Percentiles rank a stretch among this genome's conserved stretches.
Conservation (phyloP, 768 basidiomycete genomes). For the Russula dissimulans region DNA sequence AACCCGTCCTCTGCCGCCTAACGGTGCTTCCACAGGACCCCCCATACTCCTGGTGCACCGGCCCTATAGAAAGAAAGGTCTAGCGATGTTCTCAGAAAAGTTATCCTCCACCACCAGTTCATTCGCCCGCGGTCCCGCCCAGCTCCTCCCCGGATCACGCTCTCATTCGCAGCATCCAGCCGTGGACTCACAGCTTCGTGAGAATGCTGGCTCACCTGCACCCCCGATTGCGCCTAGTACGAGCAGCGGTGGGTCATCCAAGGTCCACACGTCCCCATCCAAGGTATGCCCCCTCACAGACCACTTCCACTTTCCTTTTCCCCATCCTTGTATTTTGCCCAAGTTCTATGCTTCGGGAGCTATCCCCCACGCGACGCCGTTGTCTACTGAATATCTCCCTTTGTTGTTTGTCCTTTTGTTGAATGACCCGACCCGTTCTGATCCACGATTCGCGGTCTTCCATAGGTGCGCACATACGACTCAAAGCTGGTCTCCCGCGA, state of each 20-base stretch:
- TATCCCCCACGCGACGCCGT: too few species aligned
- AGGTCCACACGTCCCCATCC: slow-evolving; percentile 23
- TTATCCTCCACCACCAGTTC: slow-evolving; percentile 19
- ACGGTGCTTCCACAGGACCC: too few species aligned
- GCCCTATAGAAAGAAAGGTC: slow-evolving; percentile 9
- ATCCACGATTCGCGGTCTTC: neutral
- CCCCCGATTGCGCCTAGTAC: slow-evolving; percentile 21
- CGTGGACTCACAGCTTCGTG: slow-evolving; percentile 17
- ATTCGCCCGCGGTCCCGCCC: slow-evolving; percentile 16
- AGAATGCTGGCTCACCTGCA: slow-evolving; percentile 22
- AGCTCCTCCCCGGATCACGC: slow-evolving; percentile 16
- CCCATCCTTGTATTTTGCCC: neutral
- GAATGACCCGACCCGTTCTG: neutral
- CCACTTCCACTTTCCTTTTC: neutral
- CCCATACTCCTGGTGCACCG: neutral
- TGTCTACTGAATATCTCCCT: too few species aligned
- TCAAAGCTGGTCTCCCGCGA: slow-evolving; percentile 73
- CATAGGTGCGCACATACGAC: slow-evolving; percentile 65
- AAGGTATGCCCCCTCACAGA: neutral
- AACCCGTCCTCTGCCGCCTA: too few species aligned
- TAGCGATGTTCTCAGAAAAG: slow-evolving; percentile 23
- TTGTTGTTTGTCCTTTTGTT: too few species aligned
- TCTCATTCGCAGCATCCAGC: slow-evolving; percentile 22
- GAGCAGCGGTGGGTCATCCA: slow-evolving; percentile 22
- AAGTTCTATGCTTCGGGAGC: too few species aligned